phyloP scores from a whole-genome alignment of 495 filamentous ascomycete species.

The Daldinia loculata region DNA sequence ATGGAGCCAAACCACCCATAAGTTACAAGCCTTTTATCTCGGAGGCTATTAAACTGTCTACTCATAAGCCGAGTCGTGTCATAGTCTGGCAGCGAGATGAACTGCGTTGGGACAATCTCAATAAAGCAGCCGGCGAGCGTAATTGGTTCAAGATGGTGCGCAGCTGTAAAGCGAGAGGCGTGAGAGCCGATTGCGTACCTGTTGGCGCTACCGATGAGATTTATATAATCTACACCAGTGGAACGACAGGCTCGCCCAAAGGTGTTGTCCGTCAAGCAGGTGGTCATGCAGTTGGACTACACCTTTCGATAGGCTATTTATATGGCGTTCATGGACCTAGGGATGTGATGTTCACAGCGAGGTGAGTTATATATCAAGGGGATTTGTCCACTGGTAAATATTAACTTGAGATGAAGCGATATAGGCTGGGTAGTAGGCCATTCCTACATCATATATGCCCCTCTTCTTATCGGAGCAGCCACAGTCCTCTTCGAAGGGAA shows the following conservation, averaged over 20 bases:
- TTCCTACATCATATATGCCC: slow-evolving; percentile 82
- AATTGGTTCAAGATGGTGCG: slow-evolving; percentile 81
- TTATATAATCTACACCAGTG: slow-evolving; percentile 90
- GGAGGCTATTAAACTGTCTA: slow-evolving; percentile 67
- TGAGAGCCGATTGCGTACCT: slow-evolving; percentile 76
- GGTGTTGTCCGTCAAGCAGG: slow-evolving; percentile 85
- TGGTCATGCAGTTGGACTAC: slow-evolving; percentile 87
- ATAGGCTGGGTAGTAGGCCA: slow-evolving; percentile 90
- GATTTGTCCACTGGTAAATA: slow-evolving; percentile 37
- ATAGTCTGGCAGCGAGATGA: slow-evolving; percentile 83
- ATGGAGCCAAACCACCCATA: slow-evolving; percentile 80
- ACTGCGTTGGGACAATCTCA: slow-evolving; percentile 72
- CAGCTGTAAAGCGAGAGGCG: slow-evolving; percentile 68
- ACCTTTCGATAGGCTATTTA: slow-evolving; percentile 78
- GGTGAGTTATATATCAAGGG: slow-evolving; percentile 41
- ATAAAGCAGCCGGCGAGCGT: slow-evolving; percentile 71
- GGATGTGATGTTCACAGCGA: slow-evolving; percentile 83
- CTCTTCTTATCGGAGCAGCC: slow-evolving; percentile 82
- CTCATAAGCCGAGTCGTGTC: slow-evolving; percentile 69
- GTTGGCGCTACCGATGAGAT: slow-evolving; percentile 78
- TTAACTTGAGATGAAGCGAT: slow-evolving; percentile 58
- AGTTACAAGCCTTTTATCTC: slow-evolving; percentile 76
- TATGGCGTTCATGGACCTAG: slow-evolving; percentile 82
- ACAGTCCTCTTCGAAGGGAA: slow-evolving; percentile 93
- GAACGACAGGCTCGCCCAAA: slow-evolving; percentile 88